These are phyloP conservation scores for Aspergillus coremiiformis DNA, from an alignment of 495 filamentous ascomycete species.

Conservation along the genomic window DNA sequence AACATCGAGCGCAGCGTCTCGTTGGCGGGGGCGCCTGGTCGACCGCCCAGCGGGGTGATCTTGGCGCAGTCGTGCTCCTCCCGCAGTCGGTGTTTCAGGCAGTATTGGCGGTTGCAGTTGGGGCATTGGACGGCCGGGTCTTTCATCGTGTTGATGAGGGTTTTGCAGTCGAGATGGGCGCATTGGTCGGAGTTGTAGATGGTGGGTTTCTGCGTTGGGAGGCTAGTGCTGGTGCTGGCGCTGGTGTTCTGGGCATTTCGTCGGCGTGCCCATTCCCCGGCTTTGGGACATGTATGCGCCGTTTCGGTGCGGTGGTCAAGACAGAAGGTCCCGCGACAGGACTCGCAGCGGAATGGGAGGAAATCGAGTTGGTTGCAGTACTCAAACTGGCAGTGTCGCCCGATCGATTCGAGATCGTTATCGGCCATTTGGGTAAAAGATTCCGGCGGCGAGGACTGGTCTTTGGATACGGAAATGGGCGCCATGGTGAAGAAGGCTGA, in stretches of 20 bases:
- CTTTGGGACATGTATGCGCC: conserved; percentile 70
- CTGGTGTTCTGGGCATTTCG: conserved; percentile 31
- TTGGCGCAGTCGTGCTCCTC: conserved; percentile 85
- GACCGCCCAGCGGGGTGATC: conserved; percentile 58
- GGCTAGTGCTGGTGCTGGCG: conserved; percentile 14
- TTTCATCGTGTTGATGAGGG: conserved; percentile 69
- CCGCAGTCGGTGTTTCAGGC: conserved; percentile 78
- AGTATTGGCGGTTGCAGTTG: conserved; percentile 78
- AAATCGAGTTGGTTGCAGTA: conserved; percentile 96
- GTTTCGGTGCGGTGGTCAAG: conserved; percentile 90
- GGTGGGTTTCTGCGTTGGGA: conserved; percentile 40
- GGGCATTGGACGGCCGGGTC: conserved; percentile 74
- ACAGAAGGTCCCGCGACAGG: conserved; percentile 79
- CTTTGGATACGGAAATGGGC: conserved; percentile 26
- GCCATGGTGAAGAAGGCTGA: conserved; percentile 16
- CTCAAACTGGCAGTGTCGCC: conserved; percentile 80
- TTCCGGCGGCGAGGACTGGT: conserved; percentile 9
- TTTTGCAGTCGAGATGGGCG: conserved; percentile 70
- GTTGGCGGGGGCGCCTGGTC: conserved; percentile 20
- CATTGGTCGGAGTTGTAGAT: conserved; percentile 64
- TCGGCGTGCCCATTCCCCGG: conserved; percentile 78
- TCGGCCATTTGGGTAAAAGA: conserved; percentile 52
- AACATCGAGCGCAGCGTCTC: conserved; percentile 54
- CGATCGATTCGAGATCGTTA: conserved; percentile 72
- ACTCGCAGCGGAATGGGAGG: conserved; percentile 90